phyloP scores from a whole-genome alignment of 2,329 filamentous ascomycete species.

The Coniochaeta hoffmannii region DNA sequence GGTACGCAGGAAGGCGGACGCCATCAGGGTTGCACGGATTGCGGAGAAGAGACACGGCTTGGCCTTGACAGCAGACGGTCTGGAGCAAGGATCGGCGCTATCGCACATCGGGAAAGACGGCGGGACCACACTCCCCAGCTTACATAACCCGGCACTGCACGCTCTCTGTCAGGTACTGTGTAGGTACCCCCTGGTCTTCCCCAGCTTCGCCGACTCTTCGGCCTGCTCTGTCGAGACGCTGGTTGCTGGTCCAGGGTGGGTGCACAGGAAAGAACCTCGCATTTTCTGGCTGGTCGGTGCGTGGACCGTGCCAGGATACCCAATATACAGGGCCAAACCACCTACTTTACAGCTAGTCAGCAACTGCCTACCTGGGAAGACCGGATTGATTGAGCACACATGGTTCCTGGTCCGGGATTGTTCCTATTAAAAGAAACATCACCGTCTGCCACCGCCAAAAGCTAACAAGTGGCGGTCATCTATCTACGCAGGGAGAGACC shows the following conservation, averaged over 20 bases:
- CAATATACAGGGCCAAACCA: conserved; percentile 10
- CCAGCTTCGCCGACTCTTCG: conserved; percentile 4
- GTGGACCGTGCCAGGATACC: conserved; percentile 1
- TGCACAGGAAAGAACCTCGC: neutral
- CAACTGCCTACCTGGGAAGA: conserved; percentile 17
- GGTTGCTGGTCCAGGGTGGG: neutral
- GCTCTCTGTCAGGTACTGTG: too few species aligned
- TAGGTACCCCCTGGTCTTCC: neutral
- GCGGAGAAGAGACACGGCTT: conserved; percentile 1
- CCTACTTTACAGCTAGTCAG: conserved; percentile 7
- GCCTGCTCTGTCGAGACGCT: neutral
- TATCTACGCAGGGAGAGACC: neutral
- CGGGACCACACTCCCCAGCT: neutral
- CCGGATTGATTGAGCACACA: conserved; percentile 11
- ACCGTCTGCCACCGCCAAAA: neutral
- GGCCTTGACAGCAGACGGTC: neutral
- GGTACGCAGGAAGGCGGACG: neutral
- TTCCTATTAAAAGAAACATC: conserved; percentile 13
- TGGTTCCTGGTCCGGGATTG: neutral
- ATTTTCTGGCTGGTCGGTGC: conserved; percentile 4
- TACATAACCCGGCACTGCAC: conserved; percentile 3
- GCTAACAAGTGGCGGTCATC: neutral
- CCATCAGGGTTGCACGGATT: neutral
- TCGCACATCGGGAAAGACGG: conserved; percentile 4
- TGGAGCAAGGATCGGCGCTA: conserved; percentile 9